Conservation (phyloP, 257 asterid genomes). For the Fraxinus pennsylvanica region DNA sequence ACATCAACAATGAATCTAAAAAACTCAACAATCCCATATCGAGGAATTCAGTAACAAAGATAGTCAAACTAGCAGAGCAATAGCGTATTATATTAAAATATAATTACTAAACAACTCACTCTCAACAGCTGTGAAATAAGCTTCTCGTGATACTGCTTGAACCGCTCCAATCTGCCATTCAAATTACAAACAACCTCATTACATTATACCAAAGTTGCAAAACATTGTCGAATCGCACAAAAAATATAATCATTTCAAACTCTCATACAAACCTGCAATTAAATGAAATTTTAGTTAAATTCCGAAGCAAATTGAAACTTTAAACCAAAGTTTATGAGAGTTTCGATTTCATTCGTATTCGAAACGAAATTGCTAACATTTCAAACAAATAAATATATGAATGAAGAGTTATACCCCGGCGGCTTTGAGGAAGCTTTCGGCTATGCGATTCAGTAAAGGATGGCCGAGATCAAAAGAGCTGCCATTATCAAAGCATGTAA, state of each 20-base stretch:
- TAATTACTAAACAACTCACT: conserved; percentile 35
- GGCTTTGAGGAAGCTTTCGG: conserved; percentile 79
- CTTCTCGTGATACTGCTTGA: conserved; percentile 86
- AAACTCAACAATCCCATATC: neutral
- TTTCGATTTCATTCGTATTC: conserved; percentile 16
- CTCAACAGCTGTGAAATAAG: conserved; percentile 75
- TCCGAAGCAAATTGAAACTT: neutral
- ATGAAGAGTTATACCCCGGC: conserved; percentile 57
- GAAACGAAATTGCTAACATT: conserved; percentile 14
- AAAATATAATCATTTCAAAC: neutral
- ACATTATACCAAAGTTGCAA: neutral
- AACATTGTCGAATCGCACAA: too few species aligned
- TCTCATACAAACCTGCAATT: neutral
- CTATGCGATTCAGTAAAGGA: conserved; percentile 84
- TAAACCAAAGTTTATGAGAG: conserved; percentile 10
- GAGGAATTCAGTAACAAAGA: neutral
- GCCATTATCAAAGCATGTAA: conserved; percentile 53
- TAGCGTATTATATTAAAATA: neutral
- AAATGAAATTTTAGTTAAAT: neutral
- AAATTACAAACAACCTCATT: conserved; percentile 3
- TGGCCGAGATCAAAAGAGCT: conserved; percentile 76
- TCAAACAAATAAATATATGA: neutral
- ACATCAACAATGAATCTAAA: neutral
- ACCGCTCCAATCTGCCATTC: conserved; percentile 71
- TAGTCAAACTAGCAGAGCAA: neutral